phyloP scores from a whole-genome alignment of 129 eudicot species.

The Lonicera japonica region DNA sequence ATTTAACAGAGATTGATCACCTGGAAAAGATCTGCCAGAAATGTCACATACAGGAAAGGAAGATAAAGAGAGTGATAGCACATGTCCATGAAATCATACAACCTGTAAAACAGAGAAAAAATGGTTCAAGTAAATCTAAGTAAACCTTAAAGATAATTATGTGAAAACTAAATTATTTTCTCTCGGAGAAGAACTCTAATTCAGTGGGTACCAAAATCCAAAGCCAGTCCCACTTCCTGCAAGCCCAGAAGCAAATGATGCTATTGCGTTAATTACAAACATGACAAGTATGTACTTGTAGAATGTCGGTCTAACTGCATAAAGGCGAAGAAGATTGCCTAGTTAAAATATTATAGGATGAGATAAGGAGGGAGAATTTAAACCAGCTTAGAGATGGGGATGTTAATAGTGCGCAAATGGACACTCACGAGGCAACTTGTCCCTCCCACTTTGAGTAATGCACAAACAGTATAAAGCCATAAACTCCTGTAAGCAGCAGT shows the following conservation, averaged over 20 bases:
- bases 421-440: constrained; percentile 80
- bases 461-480: constrained; percentile 65
- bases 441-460: constrained; percentile 85
- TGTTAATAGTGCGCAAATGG: background rate
- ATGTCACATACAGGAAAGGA: constrained; percentile 64
- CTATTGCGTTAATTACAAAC: constrained; percentile 41
- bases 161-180: background rate
- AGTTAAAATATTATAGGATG: background rate
- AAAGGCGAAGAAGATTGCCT: background rate
- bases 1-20: constrained; percentile 15
- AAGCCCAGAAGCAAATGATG: constrained; percentile 37
- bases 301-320: constrained; percentile 73
- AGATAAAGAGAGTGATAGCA: constrained; percentile 73
- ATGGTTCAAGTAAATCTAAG: background rate
- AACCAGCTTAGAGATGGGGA: background rate
- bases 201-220: constrained; percentile 57
- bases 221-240: constrained; percentile 50
- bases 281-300: constrained; percentile 59
- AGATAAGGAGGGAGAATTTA: background rate
- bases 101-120: constrained; percentile 40
- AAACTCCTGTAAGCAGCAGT: constrained; percentile 47
- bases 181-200: background rate
- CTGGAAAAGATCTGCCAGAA: constrained; percentile 79
- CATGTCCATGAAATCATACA: constrained; percentile 42
- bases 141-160: background rate